Evolutionary conservation across 2,329 filamentous ascomycete genomes (phyloP), one percentile per base, ranked within the genome.

Genomic region (Diaporthe nobilis): DNA sequence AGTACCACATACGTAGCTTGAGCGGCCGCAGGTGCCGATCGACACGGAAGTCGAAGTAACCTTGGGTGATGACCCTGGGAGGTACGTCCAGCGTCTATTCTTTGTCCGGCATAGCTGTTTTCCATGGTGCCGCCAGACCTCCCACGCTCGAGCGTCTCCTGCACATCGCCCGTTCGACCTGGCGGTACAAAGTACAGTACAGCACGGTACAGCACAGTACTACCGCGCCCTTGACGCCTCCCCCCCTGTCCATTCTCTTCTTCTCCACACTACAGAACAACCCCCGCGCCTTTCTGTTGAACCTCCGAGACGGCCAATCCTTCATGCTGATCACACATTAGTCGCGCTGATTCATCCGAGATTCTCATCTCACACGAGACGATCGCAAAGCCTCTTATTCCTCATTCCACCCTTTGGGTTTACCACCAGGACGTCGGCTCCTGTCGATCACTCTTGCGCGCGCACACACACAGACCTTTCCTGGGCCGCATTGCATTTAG

Each of bases 291-390:
- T 67, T 53, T 73, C 72, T 58, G 49, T 72, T 72, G 58, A 49
- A 55, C 49, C 57, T 63, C 58, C 58, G 74, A 75, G 70, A 73
- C 60, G 70, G 74, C 65, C 73, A 70, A 74, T 74, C 61, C 53
- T 67, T 72, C 60, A 57, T 58, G 75, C 75, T 75, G 72, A 75
- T 76, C 75, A 76, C 75, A 75, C 75, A 76, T 72, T 76, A 76
- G 75, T 76, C 75, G 68, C 73, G 73, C 72, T 76, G 68, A 75
- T 67, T 75, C 75, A 76, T 76, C 67, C 67, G 61, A 76, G 58
- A 61, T 72, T 75, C 73, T 75, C 75, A 76, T 74, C 72, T 75
- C 73, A 68, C 75, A 70, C 75, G 53, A 75, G 68, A 71, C 75
- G 58, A 72, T 73, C 71, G 71, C 58, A 73, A 73, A 73, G 61